These are phyloP conservation scores for Metrosideros polymorpha DNA, from an alignment of 441 rosid genomes.

Conservation along the genomic window DNA sequence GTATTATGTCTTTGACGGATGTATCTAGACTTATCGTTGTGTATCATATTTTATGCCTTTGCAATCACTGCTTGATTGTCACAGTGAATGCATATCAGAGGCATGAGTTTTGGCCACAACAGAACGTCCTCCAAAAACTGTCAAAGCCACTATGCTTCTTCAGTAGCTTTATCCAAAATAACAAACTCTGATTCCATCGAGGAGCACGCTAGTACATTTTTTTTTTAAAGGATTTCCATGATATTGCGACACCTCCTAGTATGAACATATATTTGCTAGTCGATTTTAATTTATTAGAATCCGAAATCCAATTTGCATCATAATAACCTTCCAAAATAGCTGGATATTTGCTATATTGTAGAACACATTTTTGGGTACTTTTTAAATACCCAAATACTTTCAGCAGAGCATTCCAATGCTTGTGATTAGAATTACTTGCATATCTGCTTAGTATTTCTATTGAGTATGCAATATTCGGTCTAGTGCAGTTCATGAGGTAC, in stretches of 20 bases:
- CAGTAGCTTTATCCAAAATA: background rate
- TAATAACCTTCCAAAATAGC: background rate
- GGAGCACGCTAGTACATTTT: too few species aligned
- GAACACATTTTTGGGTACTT: too few species aligned
- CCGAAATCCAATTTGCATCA: background rate
- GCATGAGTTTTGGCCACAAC: background rate
- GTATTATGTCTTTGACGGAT: background rate
- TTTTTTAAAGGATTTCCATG: background rate
- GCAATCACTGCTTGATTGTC: background rate
- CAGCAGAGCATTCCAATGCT: background rate
- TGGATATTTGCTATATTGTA: background rate
- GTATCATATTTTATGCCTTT: background rate
- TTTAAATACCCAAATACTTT: too few species aligned
- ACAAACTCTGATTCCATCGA: background rate
- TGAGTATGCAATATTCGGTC: background rate
- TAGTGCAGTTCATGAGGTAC: background rate
- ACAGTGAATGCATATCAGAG: background rate
- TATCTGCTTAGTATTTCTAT: rapidly evolving
- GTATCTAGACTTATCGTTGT: background rate
- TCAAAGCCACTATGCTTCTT: background rate
- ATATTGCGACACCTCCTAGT: background rate
- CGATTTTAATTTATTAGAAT: too few species aligned
- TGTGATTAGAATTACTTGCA: background rate
- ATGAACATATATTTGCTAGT: background rate
- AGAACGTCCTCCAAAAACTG: background rate